These are phyloP conservation scores for Lathyrus oleraceus DNA, from an alignment of 306 rosid species.

Conservation along the genomic window DNA sequence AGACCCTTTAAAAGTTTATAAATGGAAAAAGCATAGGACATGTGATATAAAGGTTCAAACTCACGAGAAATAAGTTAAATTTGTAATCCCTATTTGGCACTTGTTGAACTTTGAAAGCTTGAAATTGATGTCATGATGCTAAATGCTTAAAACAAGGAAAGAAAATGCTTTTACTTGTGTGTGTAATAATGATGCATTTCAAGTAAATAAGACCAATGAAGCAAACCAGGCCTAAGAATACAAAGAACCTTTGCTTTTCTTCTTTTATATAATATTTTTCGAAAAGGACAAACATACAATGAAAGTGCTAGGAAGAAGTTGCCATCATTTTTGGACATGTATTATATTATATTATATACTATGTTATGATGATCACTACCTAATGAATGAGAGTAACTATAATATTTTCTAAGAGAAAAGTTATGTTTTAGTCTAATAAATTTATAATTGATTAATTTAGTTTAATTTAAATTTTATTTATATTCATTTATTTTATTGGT, in stretches of 20 bases:
- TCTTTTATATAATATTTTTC: neutral
- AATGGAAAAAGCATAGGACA: slow-evolving; percentile 34
- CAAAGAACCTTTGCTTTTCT: slow-evolving; percentile 22
- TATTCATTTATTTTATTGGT: no score
- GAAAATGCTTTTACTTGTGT: slow-evolving; percentile 37
- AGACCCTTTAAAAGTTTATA: neutral
- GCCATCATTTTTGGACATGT: neutral
- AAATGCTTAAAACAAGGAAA: slow-evolving; percentile 7
- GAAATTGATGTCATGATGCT: slow-evolving; percentile 42
- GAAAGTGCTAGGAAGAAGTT: neutral
- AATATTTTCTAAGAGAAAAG: no score
- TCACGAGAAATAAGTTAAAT: slow-evolving; percentile 46
- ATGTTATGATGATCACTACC: neutral
- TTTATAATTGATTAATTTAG: no score
- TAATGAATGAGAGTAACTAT: neutral
- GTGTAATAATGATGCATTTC: slow-evolving; percentile 42
- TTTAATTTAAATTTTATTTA: no score
- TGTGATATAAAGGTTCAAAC: slow-evolving; percentile 43
- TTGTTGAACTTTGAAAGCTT: slow-evolving; percentile 32
- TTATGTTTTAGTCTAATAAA: no score
- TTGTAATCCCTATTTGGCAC: slow-evolving; percentile 36
- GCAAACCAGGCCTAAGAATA: slow-evolving; percentile 1
- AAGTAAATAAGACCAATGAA: slow-evolving; percentile 36
- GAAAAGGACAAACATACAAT: slow-evolving; percentile 1
- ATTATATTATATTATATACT: neutral